Base-by-base conservation (phyloP, 176 grass and related monocot species). In the Triticum urartu region DNA sequence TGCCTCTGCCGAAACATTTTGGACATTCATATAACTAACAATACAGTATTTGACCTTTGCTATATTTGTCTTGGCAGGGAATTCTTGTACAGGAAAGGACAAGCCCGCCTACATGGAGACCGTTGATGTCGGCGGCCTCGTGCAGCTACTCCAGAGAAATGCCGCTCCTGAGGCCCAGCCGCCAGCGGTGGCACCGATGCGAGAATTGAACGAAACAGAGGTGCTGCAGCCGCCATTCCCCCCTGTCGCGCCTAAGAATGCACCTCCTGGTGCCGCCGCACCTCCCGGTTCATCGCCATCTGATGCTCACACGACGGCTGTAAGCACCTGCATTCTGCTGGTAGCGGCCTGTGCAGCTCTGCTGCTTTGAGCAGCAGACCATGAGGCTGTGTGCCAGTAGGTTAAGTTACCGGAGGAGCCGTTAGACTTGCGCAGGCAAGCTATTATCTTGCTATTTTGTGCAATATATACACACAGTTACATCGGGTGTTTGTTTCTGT, bases 191-290 rank as follows among this genome's bases (percentile, higher is more conserved):
- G 0, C 88, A 11, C 93, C 93, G 21, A 71, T 81, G 78, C 94
- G 87, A 5, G 33, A 39, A 28, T 32, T 98, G 71, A 35, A 77
- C 0, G 2, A 21, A 5, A n/a, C 88, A 63, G 47, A 70, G 56
- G 87, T 98, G 71, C 14, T 48, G 10, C 90, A 91, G 85, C 24
- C 93, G 3, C 69, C 90, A 5, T 52, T 98, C 7, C 90, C 97
- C 17, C 25, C 88, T 43, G 92, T 26, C 21, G 18, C 17, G 5
- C 6, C 86, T 14, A 68, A 68, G 64, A 84, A 77, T 32, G 22
- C 22, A 9, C 14, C 78, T 63, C 3, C 18, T 18, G 58, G 59
- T 56, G 11, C 11, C 3, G 9, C 39, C 17, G 20, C 72, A 11
- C 7, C 48, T 28, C 64, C 89, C 7, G 54, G 81, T 74, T 8